phyloP scores from a whole-genome alignment of 1,284 basidiomycete species.

The Pascua guehoae region DNA sequence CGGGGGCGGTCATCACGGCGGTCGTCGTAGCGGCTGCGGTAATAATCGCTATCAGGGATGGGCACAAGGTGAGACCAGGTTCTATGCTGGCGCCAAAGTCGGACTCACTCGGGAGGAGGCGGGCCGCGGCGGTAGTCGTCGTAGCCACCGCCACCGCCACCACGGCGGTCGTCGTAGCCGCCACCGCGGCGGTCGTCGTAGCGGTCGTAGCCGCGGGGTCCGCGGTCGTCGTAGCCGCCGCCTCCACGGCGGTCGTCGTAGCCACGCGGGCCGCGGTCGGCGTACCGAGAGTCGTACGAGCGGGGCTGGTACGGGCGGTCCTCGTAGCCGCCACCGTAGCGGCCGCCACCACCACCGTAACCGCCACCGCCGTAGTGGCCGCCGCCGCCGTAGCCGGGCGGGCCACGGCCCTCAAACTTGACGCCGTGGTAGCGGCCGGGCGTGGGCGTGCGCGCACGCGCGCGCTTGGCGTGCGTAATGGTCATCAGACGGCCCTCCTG shows the following conservation, averaged over 20 bases:
- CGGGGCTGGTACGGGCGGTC: slow-evolving; percentile 49
- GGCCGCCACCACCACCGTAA: slow-evolving; percentile 45
- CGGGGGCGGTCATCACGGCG: slow-evolving; percentile 25
- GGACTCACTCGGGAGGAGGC: slow-evolving; percentile 27
- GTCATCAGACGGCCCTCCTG: slow-evolving; percentile 78
- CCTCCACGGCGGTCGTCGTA: slow-evolving; percentile 46
- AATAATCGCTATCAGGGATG: slow-evolving; percentile 7
- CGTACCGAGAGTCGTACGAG: slow-evolving; percentile 47
- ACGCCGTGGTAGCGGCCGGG: slow-evolving; percentile 79
- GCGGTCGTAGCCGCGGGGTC: slow-evolving; percentile 25
- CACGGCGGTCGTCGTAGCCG: slow-evolving; percentile 46
- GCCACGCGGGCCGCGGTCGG: slow-evolving; percentile 49
- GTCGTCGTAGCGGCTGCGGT: slow-evolving; percentile 24
- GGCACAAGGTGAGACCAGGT: slow-evolving; percentile 1
- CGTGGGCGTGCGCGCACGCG: slow-evolving; percentile 88
- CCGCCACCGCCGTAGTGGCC: slow-evolving; percentile 48
- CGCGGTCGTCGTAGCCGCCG: slow-evolving; percentile 34
- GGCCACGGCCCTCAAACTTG: slow-evolving; percentile 54
- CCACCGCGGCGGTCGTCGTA: slow-evolving; percentile 50
- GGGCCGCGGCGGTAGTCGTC: slow-evolving; percentile 56
- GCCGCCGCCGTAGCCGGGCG: slow-evolving; percentile 56
- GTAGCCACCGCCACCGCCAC: slow-evolving; percentile 36
- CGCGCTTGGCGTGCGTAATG: slow-evolving; percentile 90
- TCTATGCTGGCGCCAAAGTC: not conserved
- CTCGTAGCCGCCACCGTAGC: slow-evolving; percentile 43